Evolutionary conservation across 2,329 filamentous ascomycete species (phyloP), one percentile per base, ranked within the genome.

Genomic region (Coniochaeta pulveracea): DNA sequence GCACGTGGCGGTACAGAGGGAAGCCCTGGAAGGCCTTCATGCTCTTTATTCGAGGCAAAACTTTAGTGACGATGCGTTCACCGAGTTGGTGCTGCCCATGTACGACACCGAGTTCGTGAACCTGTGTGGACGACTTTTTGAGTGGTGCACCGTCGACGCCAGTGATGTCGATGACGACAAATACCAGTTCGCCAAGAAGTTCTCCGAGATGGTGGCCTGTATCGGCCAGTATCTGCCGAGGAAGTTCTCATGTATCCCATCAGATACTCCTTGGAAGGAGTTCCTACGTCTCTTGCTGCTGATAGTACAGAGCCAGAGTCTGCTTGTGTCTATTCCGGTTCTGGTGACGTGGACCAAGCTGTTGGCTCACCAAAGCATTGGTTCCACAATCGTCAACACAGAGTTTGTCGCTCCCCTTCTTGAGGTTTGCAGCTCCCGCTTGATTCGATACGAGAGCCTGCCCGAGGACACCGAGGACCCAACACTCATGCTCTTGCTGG

Each of bases 311-410:
- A 85, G 84, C 54, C 78, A 82, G 47, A 96, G 91, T 52, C 69
- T 98, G 36, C 80, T 91, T 27, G 80, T 98, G 12, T 95, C 91
- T 2, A 95, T 96, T 46, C 89, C 91, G 3, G 77, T 93, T 8
- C 67, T 98, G 27, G 83, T 93, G 46, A 80, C 83, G 15, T 96
- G 88, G 86, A 86, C 82, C 7, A 82, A 80, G 43, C 64, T 96
- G 32, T 64, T 98, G 26, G 73, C 72, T 43, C 80, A 84, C 35
- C 72, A 75, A 32, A 62, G 69, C n/a, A 72, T 91, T 33, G 74
- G 78, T 8, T 61, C 61, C 5, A 64, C 72, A 63, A 61, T 84
- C 58, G 57, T 75, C 57, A 56, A 76, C 57, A 55, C 72, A 58
- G 47, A 71, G 47, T 66, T 84, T 44, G 76, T 94, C 42, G 81